Percentiles rank a stretch among this genome's conserved stretches.
Evolutionary conservation across 345 rosid species (phyloP).

Genomic region (Eucalyptus sideroxylon): DNA sequence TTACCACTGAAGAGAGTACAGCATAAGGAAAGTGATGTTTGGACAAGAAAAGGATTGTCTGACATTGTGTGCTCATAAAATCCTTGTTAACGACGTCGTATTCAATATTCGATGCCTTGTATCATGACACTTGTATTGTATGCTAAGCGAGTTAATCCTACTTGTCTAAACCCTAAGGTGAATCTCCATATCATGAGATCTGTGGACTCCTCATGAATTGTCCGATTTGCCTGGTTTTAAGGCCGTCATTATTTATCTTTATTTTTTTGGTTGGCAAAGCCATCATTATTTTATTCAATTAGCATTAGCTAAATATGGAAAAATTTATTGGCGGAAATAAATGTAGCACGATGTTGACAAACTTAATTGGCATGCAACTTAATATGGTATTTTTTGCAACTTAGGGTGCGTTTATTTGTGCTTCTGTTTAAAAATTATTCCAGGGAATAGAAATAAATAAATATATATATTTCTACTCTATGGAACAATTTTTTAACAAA

Average conservation of each 20-base stretch:
- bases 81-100: background rate
- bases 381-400: background rate
- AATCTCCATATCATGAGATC: background rate
- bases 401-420: no score
- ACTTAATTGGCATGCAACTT: background rate
- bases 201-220: background rate
- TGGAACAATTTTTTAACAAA: no score
- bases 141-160: rapidly evolving
- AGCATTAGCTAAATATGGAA: background rate
- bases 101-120: background rate
- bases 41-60: background rate
- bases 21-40: background rate
- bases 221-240: background rate
- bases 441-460: no score
- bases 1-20: background rate
- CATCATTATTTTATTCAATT: background rate
- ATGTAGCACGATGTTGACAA: background rate
- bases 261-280: background rate
- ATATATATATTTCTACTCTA: no score
- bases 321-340: rapidly evolving
- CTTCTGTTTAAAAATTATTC: no score
- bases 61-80: background rate
- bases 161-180: background rate
- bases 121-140: background rate
- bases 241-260: background rate